Evolutionary conservation across 2,329 filamentous ascomycete species (phyloP), one percentile per base, ranked within the genome.

Genomic region (Neurospora sp.): DNA sequence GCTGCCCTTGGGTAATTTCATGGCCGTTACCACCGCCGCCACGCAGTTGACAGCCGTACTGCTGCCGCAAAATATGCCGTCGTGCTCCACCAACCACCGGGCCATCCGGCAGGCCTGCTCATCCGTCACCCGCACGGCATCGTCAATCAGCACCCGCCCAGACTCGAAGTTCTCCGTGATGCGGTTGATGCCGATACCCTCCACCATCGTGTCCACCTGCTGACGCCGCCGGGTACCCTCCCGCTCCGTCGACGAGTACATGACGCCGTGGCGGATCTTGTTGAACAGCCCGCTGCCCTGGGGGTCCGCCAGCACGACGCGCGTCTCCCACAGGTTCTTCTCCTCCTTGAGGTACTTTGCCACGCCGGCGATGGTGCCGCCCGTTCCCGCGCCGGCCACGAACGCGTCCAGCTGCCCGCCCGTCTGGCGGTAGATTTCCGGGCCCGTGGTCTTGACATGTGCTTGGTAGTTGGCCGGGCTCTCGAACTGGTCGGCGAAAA

Each of bases 401-500:
- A 98, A 98, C 3, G 93, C 95, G 78, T 96, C 92, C 1, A 98
- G 77, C 8, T 80, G 80, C 0, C 93, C 93, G 33, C 84, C 86
- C 6, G 91, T 92, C 81, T 99, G 96, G 0, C 83, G 81, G 76
- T 87, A 91, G 74, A 99, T 96, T 82, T 99, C 96, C 0, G 95
- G 96, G 0, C 96, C 96, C 0, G 96, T 99, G 15, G 89, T 87
- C 23, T 86, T 83, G 75, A 90, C 89, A 81, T 99, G 96, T 1
- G 96, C 94, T 66, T 86, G 84, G 86, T 91, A 97, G 80, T 99
- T 99, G 39, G 93, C 92, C 68, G 88, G 84, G 36, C 91, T 95
- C 82, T 99, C 96, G 78, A 99, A 99, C 78, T 99, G 96, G 79
- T 99, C 92, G 0, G 95, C 93, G 78, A 98, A 99, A 81, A 97